A percentile compares a stretch with the other conserved stretches of the same genome.
phyloP scores from a whole-genome alignment of 768 basidiomycete genomes.

The Hygrophorus russula region DNA sequence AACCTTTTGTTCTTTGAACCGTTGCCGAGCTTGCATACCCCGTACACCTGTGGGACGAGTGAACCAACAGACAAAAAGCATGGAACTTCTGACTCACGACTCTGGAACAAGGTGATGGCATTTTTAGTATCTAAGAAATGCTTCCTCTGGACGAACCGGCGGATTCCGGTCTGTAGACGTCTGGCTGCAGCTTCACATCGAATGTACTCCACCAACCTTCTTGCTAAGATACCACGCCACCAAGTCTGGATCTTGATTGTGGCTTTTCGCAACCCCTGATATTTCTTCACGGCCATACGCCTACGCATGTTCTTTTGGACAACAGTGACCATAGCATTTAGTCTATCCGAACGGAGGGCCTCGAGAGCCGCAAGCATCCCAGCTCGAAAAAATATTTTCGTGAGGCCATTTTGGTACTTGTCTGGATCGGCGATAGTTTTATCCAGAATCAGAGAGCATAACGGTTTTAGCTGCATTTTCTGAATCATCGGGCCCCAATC shows the following conservation, averaged over 20 bases:
- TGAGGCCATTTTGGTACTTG: slow-evolving; percentile 94
- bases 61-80: neutral
- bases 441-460: slow-evolving; percentile 79
- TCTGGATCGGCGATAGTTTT: slow-evolving; percentile 86
- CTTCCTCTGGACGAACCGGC: slow-evolving; percentile 66
- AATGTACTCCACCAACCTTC: slow-evolving; percentile 55
- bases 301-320: slow-evolving; percentile 97
- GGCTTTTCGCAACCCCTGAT: slow-evolving; percentile 54
- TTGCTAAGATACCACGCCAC: slow-evolving; percentile 86
- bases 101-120: slow-evolving; percentile 67
- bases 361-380: slow-evolving; percentile 97
- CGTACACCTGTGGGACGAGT: slow-evolving; percentile 45
- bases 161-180: slow-evolving; percentile 60
- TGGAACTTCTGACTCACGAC: slow-evolving; percentile 46
- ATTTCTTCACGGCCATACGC: slow-evolving; percentile 73
- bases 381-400: slow-evolving; percentile 98
- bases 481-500: slow-evolving; percentile 85
- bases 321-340: slow-evolving; percentile 86
- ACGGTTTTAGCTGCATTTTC: slow-evolving; percentile 61
- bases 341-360: slow-evolving; percentile 74
- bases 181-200: slow-evolving; percentile 66
- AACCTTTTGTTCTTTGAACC: slow-evolving; percentile 44
- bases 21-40: slow-evolving; percentile 56
- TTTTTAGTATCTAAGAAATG: slow-evolving; percentile 51
- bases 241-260: slow-evolving; percentile 86